Evolutionary conservation across 2,329 filamentous ascomycete genomes (phyloP).

Genomic region (Stagonosporopsis rhizophila): DNA sequence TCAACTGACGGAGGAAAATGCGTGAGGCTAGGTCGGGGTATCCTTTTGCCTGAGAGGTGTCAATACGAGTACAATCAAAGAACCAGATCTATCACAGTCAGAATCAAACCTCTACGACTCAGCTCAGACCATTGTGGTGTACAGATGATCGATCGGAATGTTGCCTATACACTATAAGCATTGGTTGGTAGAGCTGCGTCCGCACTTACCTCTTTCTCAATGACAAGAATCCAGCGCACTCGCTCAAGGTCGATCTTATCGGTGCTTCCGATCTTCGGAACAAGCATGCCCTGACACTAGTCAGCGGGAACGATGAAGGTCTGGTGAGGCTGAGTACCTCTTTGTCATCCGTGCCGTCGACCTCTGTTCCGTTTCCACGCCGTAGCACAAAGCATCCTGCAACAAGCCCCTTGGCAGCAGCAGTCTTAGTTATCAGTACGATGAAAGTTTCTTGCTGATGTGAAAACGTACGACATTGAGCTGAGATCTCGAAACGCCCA

Average conservation of each 20-base stretch:
- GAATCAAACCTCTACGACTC: constrained; percentile 66
- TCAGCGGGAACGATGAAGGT: background rate
- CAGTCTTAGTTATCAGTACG: constrained; percentile 59
- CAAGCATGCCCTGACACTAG: constrained; percentile 62
- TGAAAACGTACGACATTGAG: constrained; percentile 71
- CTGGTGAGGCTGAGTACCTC: constrained; percentile 41
- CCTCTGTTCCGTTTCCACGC: constrained; percentile 54
- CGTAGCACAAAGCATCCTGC: constrained; percentile 63
- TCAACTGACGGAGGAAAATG: constrained; percentile 62
- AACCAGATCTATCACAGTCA: constrained; percentile 63
- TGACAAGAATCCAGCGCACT: constrained; percentile 71
- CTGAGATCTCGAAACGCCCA: constrained; percentile 67
- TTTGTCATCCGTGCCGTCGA: constrained; percentile 51
- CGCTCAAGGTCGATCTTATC: constrained; percentile 57
- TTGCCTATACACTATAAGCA: constrained; percentile 63
- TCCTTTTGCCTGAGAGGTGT: constrained; percentile 71
- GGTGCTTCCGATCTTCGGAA: constrained; percentile 64
- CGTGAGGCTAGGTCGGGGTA: constrained; percentile 79
- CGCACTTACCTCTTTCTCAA: constrained; percentile 75
- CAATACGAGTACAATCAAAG: background rate
- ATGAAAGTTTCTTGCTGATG: constrained; percentile 12
- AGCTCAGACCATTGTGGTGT: constrained; percentile 62
- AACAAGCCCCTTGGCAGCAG: constrained; percentile 75
- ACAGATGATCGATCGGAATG: constrained; percentile 71
- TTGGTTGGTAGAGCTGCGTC: background rate